Evolutionary conservation across 352 stramenopile species (phyloP), one percentile per base, ranked within the genome.

Genomic region (Phytophthora pseudosyringae): DNA sequence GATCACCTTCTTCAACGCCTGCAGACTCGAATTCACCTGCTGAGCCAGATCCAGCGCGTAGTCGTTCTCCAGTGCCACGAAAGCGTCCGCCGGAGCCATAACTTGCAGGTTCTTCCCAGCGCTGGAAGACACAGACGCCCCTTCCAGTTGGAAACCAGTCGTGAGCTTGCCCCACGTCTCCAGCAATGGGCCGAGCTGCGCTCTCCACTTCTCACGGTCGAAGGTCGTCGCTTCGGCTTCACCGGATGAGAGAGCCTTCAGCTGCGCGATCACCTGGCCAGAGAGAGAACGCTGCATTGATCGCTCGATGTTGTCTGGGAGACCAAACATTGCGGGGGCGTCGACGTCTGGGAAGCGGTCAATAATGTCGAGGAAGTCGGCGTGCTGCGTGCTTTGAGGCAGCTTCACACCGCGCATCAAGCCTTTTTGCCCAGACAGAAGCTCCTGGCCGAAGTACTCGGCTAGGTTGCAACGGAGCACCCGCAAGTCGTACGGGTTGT

Each of bases 291-390:
- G 89, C 67, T 98, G 94, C 60, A 98, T 91, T 3, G 83, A 97
- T 1, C 92, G 78, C 67, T 98, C 95, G 41, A 98, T 98, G 71
- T 98, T 99, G 57, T 98, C 86, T 0, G 95, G 93, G 4, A 99
- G 69, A 0, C 91, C 87, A 50, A 99, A 98, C 8, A 98, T 74
- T 1, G 69, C 76, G 4, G 95, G 95, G 10, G 80, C 74, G 41
- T 96, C 85, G 8, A 62, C 69, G 48, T 95, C 87, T 1, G 84
- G 83, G 9, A 96, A 77, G 2, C 80, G 74, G 48, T 93, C 82
- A 32, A 96, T 91, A 6, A 95, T 39, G 18, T 84, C 75, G 9
- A 92, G 51, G 35, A 75, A 95, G 40, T 93, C 86, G 4, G 83
- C 78, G 47, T 94, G 80, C 16, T 73, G 78, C 1, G 74, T 71